Evolutionary conservation across 331 rosid genomes (phyloP).

Genomic region (Quercus phellos): DNA sequence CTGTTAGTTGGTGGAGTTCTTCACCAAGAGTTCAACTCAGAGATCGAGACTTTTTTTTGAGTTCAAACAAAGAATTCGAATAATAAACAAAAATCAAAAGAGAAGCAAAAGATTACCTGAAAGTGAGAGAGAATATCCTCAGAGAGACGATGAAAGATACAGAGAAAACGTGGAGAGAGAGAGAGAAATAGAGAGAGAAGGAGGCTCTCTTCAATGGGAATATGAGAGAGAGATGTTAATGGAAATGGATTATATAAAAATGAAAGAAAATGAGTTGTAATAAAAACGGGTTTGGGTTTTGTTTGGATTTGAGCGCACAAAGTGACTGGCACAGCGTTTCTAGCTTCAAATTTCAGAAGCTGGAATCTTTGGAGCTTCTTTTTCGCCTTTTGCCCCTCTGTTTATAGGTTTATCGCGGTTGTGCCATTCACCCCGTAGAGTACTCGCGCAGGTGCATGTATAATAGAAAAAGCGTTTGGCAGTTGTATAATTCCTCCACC

Average conservation of each 20-base stretch:
- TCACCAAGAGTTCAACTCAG: conserved; percentile 6
- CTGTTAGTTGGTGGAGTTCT: neutral
- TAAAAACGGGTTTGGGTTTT: conserved; percentile 24
- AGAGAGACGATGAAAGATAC: conserved; percentile 15
- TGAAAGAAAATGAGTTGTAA: conserved; percentile 1
- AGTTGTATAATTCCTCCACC: too few species aligned
- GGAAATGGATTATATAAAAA: neutral
- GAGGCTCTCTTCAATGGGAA: conserved; percentile 27
- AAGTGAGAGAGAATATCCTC: conserved; percentile 7
- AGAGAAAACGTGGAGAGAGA: neutral
- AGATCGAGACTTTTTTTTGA: neutral
- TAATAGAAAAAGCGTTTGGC: too few species aligned
- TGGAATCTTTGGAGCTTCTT: conserved; percentile 63
- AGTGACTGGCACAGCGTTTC: conserved; percentile 38
- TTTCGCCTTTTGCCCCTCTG: conserved; percentile 22
- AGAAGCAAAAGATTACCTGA: conserved; percentile 34
- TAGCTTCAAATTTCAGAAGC: conserved; percentile 59
- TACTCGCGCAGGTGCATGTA: too few species aligned
- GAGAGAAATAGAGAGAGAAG: conserved; percentile 1
- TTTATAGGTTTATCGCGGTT: conserved; percentile 8
- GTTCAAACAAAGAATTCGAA: neutral
- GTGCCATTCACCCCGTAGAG: conserved; percentile 20
- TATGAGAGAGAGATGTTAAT: conserved; percentile 5
- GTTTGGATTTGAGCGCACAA: conserved; percentile 50
- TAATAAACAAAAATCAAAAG: neutral